Evolutionary conservation across 768 basidiomycete species (phyloP).

Genomic region (Vishniacozyma victoriae): DNA sequence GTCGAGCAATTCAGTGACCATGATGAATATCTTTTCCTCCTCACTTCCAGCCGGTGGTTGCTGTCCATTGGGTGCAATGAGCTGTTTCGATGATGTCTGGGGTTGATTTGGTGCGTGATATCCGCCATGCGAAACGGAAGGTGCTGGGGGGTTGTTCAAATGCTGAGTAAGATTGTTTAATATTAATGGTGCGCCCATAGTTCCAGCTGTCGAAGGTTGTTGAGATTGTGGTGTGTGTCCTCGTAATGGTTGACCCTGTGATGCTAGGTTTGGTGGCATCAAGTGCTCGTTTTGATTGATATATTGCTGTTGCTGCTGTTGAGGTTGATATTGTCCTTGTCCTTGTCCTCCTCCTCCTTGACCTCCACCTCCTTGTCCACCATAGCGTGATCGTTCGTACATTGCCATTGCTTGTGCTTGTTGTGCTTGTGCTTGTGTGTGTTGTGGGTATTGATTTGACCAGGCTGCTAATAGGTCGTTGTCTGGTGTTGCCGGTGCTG

Average conservation of each 20-base stretch:
- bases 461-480: slow-evolving; percentile 5
- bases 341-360: slow-evolving; percentile 6
- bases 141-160: slow-evolving; percentile 46
- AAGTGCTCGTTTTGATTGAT: neutral
- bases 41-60: slow-evolving; percentile 49
- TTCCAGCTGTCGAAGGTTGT: slow-evolving; percentile 1
- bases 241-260: slow-evolving; percentile 1
- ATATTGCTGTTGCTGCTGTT: neutral
- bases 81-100: no score
- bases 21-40: slow-evolving; percentile 77
- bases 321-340: slow-evolving; percentile 8
- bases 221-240: no score
- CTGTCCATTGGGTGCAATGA: slow-evolving; percentile 40
- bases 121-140: slow-evolving; percentile 13
- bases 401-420: neutral
- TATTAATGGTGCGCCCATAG: slow-evolving; percentile 24
- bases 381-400: neutral
- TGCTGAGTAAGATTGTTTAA: slow-evolving; percentile 40
- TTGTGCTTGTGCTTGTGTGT: neutral
- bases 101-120: no score
- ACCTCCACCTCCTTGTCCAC: neutral
- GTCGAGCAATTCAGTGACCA: slow-evolving; percentile 58
- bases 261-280: neutral
- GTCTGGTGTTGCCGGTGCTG: slow-evolving; percentile 18
- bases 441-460: neutral